These are phyloP conservation scores for Ascochyta pisi DNA, from an alignment of 2,329 filamentous ascomycete species.

Conservation along the genomic window DNA sequence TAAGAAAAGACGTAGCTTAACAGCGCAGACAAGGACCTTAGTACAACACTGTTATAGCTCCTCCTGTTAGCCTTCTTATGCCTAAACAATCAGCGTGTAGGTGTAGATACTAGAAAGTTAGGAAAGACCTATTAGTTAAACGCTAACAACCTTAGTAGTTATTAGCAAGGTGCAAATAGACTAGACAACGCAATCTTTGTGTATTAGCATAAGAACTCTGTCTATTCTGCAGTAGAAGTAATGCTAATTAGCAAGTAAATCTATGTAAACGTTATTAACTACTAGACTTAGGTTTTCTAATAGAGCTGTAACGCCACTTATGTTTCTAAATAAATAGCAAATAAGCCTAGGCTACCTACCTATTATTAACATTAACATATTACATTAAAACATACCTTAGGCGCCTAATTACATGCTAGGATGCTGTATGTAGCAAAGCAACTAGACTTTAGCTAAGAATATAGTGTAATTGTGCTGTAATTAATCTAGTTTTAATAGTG, in stretches of 20 bases:
- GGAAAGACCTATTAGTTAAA: slow-evolving; percentile 61
- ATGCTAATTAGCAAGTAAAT: slow-evolving; percentile 58
- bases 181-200: slow-evolving; percentile 55
- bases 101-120: slow-evolving; percentile 58
- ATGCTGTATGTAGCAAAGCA: too few species aligned
- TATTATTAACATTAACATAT: too few species aligned
- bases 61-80: slow-evolving; percentile 55
- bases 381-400: too few species aligned
- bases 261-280: slow-evolving; percentile 61
- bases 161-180: slow-evolving; percentile 54
- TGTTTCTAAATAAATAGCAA: too few species aligned
- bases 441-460: too few species aligned
- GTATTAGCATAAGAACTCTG: slow-evolving; percentile 57
- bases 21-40: slow-evolving; percentile 59
- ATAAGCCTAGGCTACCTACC: too few species aligned
- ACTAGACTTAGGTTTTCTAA: slow-evolving; percentile 64
- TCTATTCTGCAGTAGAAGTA: slow-evolving; percentile 58
- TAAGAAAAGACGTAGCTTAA: slow-evolving; percentile 59
- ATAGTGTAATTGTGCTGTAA: too few species aligned
- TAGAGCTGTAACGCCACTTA: slow-evolving; percentile 61
- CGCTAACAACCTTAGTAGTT: slow-evolving; percentile 58
- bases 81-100: slow-evolving; percentile 55
- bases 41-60: slow-evolving; percentile 55
- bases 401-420: too few species aligned
- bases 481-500: too few species aligned